Base-by-base conservation (phyloP, 495 filamentous ascomycete species). In the Halenospora varia region DNA sequence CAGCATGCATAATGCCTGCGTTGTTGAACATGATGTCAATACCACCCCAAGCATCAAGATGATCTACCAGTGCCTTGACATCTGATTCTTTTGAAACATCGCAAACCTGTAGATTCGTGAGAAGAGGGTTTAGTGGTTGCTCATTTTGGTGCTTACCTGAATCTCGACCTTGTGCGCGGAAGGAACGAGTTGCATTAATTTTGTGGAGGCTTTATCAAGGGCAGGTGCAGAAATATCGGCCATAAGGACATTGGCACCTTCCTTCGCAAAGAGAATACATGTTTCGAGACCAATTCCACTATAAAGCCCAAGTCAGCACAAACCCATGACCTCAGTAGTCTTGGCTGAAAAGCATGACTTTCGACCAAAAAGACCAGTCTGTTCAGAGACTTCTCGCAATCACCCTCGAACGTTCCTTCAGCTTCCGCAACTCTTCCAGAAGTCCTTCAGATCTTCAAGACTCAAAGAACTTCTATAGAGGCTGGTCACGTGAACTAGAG, bases 1-100 rank as follows among this genome's bases (percentile, higher is more conserved):
- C 77, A 25, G 80, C 82, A 70, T 97, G 92, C 94, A 98, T 98
- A 68, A 98, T 98, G 17, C 94, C 94, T 0, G 94, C 94, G 68
- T 98, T 98, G 81, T 98, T 98, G 83, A 96, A 98, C 60, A 98
- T 89, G 62, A 97, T 78, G 70, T 98, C 94, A 0, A 90, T 75
- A n/a, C 94, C 94, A 63, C 92, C 93, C 90, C 89, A 96, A 47
- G 74, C 57, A 66, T 97, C 92, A 48, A 91, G 70, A 1, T 76
- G 70, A 54, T 85, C 82, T n/a, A 96, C 79, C 60, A 83, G 76
- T 25, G 86, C 81, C 60, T 87, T 71, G 20, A 96, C 83, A 25
- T 90, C 79, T 57, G 77, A 64, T 72, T 96, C 92, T 63, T 90
- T 88, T 47, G 80, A 78, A 22, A 86, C 82, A 63, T 86, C 78